Evolutionary conservation across 495 filamentous ascomycete genomes (phyloP), one percentile per base, ranked within the genome.

Genomic region (Lichina pygmaea): DNA sequence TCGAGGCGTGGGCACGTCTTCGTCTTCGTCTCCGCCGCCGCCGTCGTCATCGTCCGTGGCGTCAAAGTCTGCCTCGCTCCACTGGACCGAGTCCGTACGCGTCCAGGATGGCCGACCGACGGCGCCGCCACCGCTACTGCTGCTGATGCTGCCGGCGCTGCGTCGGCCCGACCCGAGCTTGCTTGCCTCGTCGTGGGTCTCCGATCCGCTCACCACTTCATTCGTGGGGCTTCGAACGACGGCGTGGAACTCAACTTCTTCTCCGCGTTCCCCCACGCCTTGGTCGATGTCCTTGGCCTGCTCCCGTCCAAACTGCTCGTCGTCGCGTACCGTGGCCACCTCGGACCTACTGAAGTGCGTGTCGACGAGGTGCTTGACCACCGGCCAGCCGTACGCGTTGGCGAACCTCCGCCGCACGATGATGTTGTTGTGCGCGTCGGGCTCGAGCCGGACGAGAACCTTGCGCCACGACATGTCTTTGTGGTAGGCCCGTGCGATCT

Each of bases 401-500:
- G 85, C 78, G 52, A 97, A 95, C 72, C 81, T 86, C 33, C 89
- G 75, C 30, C 89, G 77, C 15, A 97, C 89, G 48, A 93, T 78
- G 47, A 97, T 86, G 56, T 97, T 97, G 59, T 97, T 97, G 58
- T 97, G 89, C 3, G 89, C 89, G 65, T 97, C 89, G 0, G 89
- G 89, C 56, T 97, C 89, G 8, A 97, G 67, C 40, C 86, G 73
- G 16, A 95, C 89, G 8, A 97, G 72, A 3, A 95, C 89, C 56
- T 97, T 97, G 9, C 89, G 78, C 89, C 89, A 97, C 6, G 78
- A 78, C 15, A 97, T 61, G 50, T 78, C 79, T 7, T 72, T 69
- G 56, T 97, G 89, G 58, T 95, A 97, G 38, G 85, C 89, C 42
- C 89, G 70, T 2, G 89, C 86, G 46, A 97, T 97, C 56, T 94